Percentiles rank a stretch among this genome's conserved stretches.
phyloP scores from a whole-genome alignment of 2,329 filamentous ascomycete genomes.

The Colletotrichum truncatum region DNA sequence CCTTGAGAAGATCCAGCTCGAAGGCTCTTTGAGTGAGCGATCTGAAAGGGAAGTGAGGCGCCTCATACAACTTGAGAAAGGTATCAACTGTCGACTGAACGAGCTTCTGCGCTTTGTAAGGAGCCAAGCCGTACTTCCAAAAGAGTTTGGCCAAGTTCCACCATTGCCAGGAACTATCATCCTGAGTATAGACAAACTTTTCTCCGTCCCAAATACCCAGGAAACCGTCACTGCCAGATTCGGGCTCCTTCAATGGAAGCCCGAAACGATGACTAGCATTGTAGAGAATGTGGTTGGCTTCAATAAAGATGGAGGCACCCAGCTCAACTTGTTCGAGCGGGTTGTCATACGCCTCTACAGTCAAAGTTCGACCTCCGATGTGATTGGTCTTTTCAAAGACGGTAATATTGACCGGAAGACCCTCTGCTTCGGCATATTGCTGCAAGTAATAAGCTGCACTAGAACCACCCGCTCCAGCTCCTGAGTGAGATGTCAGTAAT shows the following conservation, averaged over 20 bases:
- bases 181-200: constrained; percentile 74
- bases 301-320: constrained; percentile 91
- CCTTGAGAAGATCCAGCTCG: constrained; percentile 71
- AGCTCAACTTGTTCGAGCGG: constrained; percentile 78
- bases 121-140: constrained; percentile 86
- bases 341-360: constrained; percentile 79
- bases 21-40: constrained; percentile 76
- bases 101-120: constrained; percentile 76
- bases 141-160: constrained; percentile 83
- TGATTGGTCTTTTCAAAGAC: constrained; percentile 83
- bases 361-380: constrained; percentile 88
- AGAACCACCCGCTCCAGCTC: constrained; percentile 88
- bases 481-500: constrained; percentile 52
- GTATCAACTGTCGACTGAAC: constrained; percentile 76
- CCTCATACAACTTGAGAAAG: constrained; percentile 84
- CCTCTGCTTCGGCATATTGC: constrained; percentile 72
- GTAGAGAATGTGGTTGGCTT: constrained; percentile 83
- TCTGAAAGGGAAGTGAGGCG: constrained; percentile 84
- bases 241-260: constrained; percentile 63
- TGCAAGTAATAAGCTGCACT: constrained; percentile 86
- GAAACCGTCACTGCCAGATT: constrained; percentile 58
- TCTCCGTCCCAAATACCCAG: constrained; percentile 88
- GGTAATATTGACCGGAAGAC: constrained; percentile 77
- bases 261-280: constrained; percentile 77
- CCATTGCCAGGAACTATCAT: constrained; percentile 71